These are phyloP conservation scores for Aspergillus affinis DNA, from an alignment of 495 filamentous ascomycete species.

Conservation along the genomic window DNA sequence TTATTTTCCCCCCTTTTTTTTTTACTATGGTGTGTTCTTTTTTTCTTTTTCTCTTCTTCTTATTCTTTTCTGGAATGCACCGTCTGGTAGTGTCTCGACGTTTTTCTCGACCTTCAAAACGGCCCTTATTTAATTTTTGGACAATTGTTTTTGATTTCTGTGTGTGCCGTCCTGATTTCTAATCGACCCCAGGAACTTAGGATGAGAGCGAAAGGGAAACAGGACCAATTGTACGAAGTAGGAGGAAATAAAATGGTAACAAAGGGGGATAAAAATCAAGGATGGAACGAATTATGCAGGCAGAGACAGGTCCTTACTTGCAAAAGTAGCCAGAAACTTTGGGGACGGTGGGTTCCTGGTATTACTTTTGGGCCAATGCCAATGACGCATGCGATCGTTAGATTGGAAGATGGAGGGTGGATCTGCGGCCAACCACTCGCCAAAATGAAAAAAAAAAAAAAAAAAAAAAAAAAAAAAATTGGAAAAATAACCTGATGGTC, in stretches of 20 bases:
- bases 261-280: slow-evolving; percentile 9
- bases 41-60: not conserved
- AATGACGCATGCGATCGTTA: slow-evolving; percentile 12
- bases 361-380: slow-evolving; percentile 25
- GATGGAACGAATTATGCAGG: slow-evolving; percentile 18
- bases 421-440: slow-evolving; percentile 4
- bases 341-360: slow-evolving; percentile 25
- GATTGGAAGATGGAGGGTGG: slow-evolving; percentile 9
- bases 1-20: slow-evolving; percentile 8
- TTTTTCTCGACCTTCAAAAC: no score
- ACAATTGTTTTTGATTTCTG: not conserved
- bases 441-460: no score
- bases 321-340: slow-evolving; percentile 18
- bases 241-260: slow-evolving; percentile 4
- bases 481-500: no score
- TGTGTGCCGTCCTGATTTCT: slow-evolving; percentile 5
- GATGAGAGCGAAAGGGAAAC: not conserved
- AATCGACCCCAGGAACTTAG: slow-evolving; percentile 1
- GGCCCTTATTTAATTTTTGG: no score
- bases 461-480: no score
- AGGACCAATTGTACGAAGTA: no score
- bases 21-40: not conserved
- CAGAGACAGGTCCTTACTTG: slow-evolving; percentile 14
- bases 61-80: not conserved
- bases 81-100: no score